Evolutionary conservation across 768 basidiomycete genomes (phyloP).

Genomic region (Antrodiella citrinella): DNA sequence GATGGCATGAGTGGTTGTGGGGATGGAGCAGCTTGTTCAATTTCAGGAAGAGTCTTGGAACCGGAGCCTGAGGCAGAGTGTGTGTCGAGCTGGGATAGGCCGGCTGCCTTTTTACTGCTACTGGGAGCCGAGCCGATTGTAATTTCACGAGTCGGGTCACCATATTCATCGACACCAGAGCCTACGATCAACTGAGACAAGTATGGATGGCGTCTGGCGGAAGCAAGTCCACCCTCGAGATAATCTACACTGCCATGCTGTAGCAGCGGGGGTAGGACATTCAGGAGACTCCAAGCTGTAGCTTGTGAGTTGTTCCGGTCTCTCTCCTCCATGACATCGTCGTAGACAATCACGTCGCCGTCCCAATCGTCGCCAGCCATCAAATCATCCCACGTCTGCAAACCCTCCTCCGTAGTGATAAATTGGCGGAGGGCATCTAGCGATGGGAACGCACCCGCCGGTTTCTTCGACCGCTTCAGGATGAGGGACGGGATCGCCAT

Average conservation of each 20-base stretch:
- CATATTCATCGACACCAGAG: slow-evolving; percentile 25
- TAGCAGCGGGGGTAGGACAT: slow-evolving; percentile 53
- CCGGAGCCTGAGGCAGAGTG: slow-evolving; percentile 36
- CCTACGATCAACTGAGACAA: slow-evolving; percentile 45
- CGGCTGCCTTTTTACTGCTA: slow-evolving; percentile 30
- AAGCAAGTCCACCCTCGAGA: slow-evolving; percentile 63
- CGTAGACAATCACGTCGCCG: slow-evolving; percentile 69
- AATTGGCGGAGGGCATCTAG: slow-evolving; percentile 70
- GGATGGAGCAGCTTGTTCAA: slow-evolving; percentile 42
- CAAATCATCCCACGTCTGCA: slow-evolving; percentile 59
- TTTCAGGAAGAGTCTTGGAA: slow-evolving; percentile 41
- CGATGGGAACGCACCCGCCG: slow-evolving; percentile 56
- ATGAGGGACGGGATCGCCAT: slow-evolving; percentile 87
- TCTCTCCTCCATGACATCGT: slow-evolving; percentile 67
- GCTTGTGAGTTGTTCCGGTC: slow-evolving; percentile 47
- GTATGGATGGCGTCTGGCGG: slow-evolving; percentile 49
- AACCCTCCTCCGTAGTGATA: slow-evolving; percentile 72
- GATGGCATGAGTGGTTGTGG: slow-evolving; percentile 54
- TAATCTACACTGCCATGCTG: slow-evolving; percentile 52
- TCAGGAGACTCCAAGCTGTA: slow-evolving; percentile 66
- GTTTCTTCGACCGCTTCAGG: slow-evolving; percentile 74
- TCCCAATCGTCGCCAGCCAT: slow-evolving; percentile 56
- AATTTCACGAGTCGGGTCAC: slow-evolving; percentile 3
- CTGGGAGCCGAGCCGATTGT: background rate
- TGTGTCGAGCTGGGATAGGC: slow-evolving; percentile 67